Conservation (phyloP, 148 eudicot species). For the Rhododendron simsii region DNA sequence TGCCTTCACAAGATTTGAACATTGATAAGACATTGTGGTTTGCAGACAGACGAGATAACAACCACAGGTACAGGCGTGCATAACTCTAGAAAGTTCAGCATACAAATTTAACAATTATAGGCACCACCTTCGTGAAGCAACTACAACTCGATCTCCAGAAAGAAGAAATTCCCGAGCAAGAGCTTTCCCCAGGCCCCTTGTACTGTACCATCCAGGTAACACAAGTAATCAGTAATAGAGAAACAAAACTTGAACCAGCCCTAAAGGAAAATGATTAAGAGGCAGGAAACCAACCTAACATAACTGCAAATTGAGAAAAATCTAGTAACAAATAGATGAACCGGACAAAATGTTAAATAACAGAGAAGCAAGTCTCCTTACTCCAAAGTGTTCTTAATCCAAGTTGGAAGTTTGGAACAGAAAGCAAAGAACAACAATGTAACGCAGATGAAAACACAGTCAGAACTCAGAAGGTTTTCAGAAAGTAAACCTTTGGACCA, state of each 20-base stretch:
- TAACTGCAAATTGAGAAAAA: not conserved
- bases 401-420: not conserved
- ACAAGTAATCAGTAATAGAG: not conserved
- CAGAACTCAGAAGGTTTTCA: not conserved
- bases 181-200: constrained; percentile 98
- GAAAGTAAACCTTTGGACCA: not conserved
- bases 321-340: not conserved
- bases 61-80: not conserved
- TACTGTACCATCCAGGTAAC: constrained; percentile 47
- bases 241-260: not conserved
- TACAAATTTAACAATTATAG: constrained; percentile 1
- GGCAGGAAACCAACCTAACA: not conserved
- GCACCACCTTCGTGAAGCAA: constrained; percentile 89
- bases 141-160: constrained; percentile 91
- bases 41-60: constrained; percentile 4
- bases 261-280: not conserved
- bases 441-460: not conserved
- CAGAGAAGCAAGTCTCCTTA: not conserved
- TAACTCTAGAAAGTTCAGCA: not conserved
- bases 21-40: constrained; percentile 16
- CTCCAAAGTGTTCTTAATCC: not conserved
- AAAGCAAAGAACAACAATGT: not conserved
- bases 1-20: constrained; percentile 31
- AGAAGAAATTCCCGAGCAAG: constrained; percentile 96
- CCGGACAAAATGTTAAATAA: not conserved